Base-by-base conservation (phyloP, 2,329 filamentous ascomycete genomes). In the Fusarium sarcochroum region DNA sequence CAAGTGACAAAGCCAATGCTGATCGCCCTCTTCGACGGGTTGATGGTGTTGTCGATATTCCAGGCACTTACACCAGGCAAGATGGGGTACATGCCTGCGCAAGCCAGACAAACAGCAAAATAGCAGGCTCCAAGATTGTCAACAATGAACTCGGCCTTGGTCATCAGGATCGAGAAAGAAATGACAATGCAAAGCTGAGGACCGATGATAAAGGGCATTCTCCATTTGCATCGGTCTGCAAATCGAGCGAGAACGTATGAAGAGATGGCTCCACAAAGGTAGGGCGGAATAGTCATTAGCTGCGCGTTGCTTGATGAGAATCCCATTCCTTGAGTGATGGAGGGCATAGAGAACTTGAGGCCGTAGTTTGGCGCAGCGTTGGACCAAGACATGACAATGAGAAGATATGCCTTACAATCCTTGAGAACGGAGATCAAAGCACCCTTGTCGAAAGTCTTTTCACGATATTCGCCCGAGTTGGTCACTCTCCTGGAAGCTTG, bases 261-360 rank as follows among this genome's bases (percentile, higher is more conserved):
- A n/a, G 62, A 69, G 11, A 73, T 62, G 1, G 70, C 70, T 17
- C 70, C 70, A 3, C 54, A 57, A 15, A 72, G 48, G 4, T 81
- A 82, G 1, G 80, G 79, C 0, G 78, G 78, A 10, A 79, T 78
- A 4, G 77, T 78, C 38, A 76, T 63, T 4, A 76, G 68, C 23
- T 76, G 75, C 0, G 75, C 73, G 1, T 69, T 72, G 14, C 70
- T 68, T 6, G 76, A 77, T 1, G 77, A 75, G 62, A 76, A 83
- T 1, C 81, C 81, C 74, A 83, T 79, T 10, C 76, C 76, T 30
- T 76, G 69, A 44, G 80, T 80, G 40, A 82, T 82, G 7, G 78
- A 74, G 3, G 81, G 75, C 75, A 76, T 76, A 0, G 73, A 68
- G 27, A 77, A 76, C 49, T 77, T 76, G 40, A 77, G 65, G 34